Evolutionary conservation across 2,329 filamentous ascomycete genomes (phyloP), one percentile per base, ranked within the genome.

Genomic region (Colletotrichum orbiculare): DNA sequence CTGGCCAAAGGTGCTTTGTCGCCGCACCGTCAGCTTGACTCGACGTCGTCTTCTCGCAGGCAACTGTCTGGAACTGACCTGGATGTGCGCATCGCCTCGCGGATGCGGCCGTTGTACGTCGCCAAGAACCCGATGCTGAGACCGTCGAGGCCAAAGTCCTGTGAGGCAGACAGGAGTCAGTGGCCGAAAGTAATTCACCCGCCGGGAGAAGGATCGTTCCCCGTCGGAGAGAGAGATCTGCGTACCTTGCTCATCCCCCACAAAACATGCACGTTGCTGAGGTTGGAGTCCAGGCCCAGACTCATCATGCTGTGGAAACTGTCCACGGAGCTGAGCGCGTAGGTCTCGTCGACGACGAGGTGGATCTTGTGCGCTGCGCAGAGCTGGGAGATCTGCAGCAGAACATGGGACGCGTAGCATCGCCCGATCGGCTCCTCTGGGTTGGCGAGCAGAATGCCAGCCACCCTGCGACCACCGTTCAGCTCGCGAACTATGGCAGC

Each of bases 181-280:
- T 17, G 9, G 38, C 4, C 9, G 3, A 41, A 13, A 41, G 13
- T 17, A 17, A 8, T 41, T 3, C 9, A 41, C 9, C 3, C 13
- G 38, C 9, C 1, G 38, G 9, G 9, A 41, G 9, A 10, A 3
- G 3, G 38, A 41, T 41, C 38, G 38, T 41, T 8, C 38, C 38
- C 9, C 38, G 11, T 15, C 15, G 37, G n/a, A 13, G 25, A 17
- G 34, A 45, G 33, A 41, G 37, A 37, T 13, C n/a, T 15, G 2
- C 43, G 48, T 13, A 62, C 63, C 48, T 58, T 53, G 6, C 46
- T 43, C 48, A 64, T 48, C 6, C 61, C 48, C 61, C 61, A 64
- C 33, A 64, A 11, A 6, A 64, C 61, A 17, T 64, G 56, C 34
- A 64, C 55, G 15, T 49, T 60, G 9, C 42, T 54, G 11, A 43